A percentile compares a stretch with the other conserved stretches of the same genome.
These are phyloP conservation scores for Fraxinus paxiana DNA, from an alignment of 305 asterid species.

Conservation along the genomic window DNA sequence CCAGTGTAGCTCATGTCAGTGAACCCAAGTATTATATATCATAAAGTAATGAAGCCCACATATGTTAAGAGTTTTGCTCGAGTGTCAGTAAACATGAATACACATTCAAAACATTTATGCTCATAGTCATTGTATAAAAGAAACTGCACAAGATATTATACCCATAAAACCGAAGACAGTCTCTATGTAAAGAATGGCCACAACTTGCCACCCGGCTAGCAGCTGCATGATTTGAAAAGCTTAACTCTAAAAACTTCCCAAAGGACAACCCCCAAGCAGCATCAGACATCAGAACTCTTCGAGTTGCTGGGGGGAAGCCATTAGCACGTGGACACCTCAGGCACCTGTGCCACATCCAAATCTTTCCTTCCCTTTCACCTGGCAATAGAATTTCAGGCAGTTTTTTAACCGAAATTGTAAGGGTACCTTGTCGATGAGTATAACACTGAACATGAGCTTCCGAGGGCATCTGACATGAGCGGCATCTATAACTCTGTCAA, in stretches of 20 bases:
- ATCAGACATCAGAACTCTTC: constrained; percentile 91
- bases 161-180: constrained; percentile 98
- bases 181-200: constrained; percentile 93
- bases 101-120: constrained; percentile 5
- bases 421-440: constrained; percentile 91
- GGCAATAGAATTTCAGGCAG: constrained; percentile 69
- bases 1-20: background rate
- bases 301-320: constrained; percentile 93
- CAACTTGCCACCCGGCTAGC: constrained; percentile 99
- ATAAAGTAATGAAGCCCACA: constrained; percentile 1
- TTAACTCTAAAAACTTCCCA: constrained; percentile 95
- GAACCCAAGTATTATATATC: constrained; percentile 14
- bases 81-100: constrained; percentile 3
- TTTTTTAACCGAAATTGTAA: constrained; percentile 87
- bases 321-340: constrained; percentile 77
- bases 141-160: constrained; percentile 32
- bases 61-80: background rate
- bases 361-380: constrained; percentile 84
- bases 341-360: constrained; percentile 99
- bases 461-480: constrained; percentile 85
- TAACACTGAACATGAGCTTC: constrained; percentile 97
- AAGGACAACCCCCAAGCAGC: constrained; percentile 99
- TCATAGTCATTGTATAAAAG: constrained; percentile 5
- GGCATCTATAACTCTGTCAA: constrained; percentile 70
- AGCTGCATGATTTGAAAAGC: constrained; percentile 97